Evolutionary conservation across 1,284 basidiomycete species (phyloP), one percentile per base, ranked within the genome.

Genomic region (Vanrija sp.): DNA sequence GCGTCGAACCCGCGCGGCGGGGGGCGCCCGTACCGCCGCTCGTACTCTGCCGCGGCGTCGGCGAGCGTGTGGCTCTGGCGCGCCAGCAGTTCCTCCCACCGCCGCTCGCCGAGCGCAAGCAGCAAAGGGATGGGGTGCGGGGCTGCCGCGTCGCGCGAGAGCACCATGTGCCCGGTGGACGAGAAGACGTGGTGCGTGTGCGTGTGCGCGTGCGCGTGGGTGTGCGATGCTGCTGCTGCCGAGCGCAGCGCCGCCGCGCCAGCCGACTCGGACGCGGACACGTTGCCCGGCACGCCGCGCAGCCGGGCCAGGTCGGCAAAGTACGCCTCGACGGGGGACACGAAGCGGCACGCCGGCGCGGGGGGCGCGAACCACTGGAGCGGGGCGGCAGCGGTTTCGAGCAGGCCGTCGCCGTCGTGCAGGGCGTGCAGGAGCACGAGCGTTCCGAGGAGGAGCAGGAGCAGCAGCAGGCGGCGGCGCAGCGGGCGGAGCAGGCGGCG

Each of bases 1-100:
- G 82, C 73, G 68, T 92, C 90, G 64, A 95, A 96, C 0, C 91
- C 92, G 54, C 80, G 83, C 0, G 92, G 93, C 9, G 93, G 91
- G 15, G 81, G 74, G n/a, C 86, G 82, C 2, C 79, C 78, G 69
- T 95, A 92, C 48, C 92, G 80, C 52, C 81, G 75, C 63, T 79
- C 82, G 75, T 96, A 96, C 72, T 92, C 89, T 7, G 72, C 73
- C 1, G 89, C 86, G 0, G 91, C 91, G 23, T 83, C 83, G 16
- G 75, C 75, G 12, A 95, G 79, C 0, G 88, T 87, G 58, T 79
- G 80, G 69, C 88, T 91, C 78, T 95, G 92, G 45, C 80, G 78
- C 0, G 76, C 78, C 12, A 95, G 74, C 57, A 88, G 82, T 23
- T 80, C 77, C 45, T 83, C 82, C 73, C 86, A 94, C 52, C 80